These are phyloP conservation scores for Stagonosporopsis tanaceti DNA, from an alignment of 2,329 filamentous ascomycete genomes.

Conservation along the genomic window DNA sequence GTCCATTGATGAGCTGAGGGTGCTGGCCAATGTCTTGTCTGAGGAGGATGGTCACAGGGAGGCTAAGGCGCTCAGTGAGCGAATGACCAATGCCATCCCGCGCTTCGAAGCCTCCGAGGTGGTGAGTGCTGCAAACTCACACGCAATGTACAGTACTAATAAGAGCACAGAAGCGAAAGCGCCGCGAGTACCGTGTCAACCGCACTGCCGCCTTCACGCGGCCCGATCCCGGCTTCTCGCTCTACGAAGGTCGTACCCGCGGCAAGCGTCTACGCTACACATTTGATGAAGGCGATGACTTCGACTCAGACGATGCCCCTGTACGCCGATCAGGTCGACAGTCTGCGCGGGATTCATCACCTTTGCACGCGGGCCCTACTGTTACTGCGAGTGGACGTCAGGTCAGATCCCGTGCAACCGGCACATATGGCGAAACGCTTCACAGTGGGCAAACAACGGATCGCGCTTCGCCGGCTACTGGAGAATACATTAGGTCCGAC, in stretches of 20 bases:
- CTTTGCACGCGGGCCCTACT: constrained; percentile 69
- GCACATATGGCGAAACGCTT: constrained; percentile 70
- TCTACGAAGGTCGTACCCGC: constrained; percentile 95
- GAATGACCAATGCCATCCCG: constrained; percentile 80
- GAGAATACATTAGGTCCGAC: constrained; percentile 54
- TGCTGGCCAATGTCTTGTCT: constrained; percentile 77
- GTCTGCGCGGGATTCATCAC: constrained; percentile 75
- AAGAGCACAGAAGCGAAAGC: constrained; percentile 78
- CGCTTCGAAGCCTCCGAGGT: constrained; percentile 94
- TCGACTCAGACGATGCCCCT: constrained; percentile 71
- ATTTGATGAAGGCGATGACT: constrained; percentile 91
- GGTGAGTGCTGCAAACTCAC: constrained; percentile 56
- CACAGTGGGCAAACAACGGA: constrained; percentile 61
- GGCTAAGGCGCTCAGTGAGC: constrained; percentile 78
- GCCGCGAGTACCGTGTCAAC: constrained; percentile 86
- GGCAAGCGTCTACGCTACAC: constrained; percentile 98
- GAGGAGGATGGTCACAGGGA: constrained; percentile 81
- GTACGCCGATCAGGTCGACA: constrained; percentile 71
- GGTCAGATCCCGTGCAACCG: constrained; percentile 69
- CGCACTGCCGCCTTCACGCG: constrained; percentile 88
- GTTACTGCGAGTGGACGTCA: constrained; percentile 89
- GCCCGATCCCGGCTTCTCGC: constrained; percentile 86
- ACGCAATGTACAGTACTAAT: constrained; percentile 22
- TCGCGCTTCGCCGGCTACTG: constrained; percentile 52
- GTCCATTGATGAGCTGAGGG: constrained; percentile 83